Evolutionary conservation across 441 rosid genomes (phyloP), one percentile per base, ranked within the genome.

Genomic region (Euphorbia schlechtendalii): DNA sequence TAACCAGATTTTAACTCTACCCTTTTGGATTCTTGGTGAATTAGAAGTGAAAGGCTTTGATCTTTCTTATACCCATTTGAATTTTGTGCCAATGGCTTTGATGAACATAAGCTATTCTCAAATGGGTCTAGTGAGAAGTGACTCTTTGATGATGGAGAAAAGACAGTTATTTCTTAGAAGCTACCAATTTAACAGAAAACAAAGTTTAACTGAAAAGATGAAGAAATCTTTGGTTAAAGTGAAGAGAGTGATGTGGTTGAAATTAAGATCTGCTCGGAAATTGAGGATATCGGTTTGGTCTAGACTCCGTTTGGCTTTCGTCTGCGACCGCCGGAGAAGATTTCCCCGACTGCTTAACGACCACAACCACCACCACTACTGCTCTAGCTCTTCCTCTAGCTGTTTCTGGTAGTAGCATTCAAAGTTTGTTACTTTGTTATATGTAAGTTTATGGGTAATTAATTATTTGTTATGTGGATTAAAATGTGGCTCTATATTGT

Each of bases 81-180:
- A n/a, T 43, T 53, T 32, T 21, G 0, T 49, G 20, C 8, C 24
- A n/a, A 74, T 74, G 71, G 71, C 77, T 13, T 9, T 51, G 61
- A 56, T 46, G 59, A 56, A 65, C 15, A 25, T 59, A 4, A 59
- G 28, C 36, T 65, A 28, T 59, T n/a, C 30, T 4, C 51, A 32
- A 38, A 30, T 46, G 67, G 66, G 66, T 62, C 73, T 68, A 11
- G 12, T 24, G 8, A 68, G 74, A 32, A 68, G 68, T 13, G 66
- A 52, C 55, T 69, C 49, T 68, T 49, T 63, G 73, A 73, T 79
- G 82, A 64, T 81, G 79, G 96, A 86, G 85, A 88, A 88, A 85
- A 75, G 97, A 54, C 90, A 82, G 81, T 14, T 86, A 72, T 91
- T 91, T 74, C 70, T 91, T 18, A 77, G 92, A 66, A 91, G 96